phyloP scores from a whole-genome alignment of 805 yeast species.

The Barnettozyma vustinii region DNA sequence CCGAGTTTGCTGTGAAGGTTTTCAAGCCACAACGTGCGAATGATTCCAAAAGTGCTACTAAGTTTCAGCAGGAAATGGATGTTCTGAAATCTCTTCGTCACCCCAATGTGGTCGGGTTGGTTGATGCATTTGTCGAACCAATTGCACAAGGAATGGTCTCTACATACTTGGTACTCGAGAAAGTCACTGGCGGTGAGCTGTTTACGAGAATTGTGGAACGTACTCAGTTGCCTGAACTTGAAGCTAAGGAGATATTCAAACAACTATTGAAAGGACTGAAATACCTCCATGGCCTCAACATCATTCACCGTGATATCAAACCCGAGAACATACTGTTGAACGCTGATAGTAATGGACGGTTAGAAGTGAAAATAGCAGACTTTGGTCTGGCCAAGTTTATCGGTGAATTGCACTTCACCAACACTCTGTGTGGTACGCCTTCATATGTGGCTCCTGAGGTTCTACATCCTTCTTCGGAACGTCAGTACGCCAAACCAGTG shows the following conservation, averaged over 20 bases:
- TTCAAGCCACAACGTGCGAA: constrained; percentile 52
- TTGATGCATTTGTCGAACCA: constrained; percentile 55
- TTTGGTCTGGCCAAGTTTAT: constrained; percentile 63
- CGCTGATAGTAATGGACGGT: constrained; percentile 39
- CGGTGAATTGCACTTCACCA: constrained; percentile 69
- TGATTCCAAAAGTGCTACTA: constrained; percentile 33
- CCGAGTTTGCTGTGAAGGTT: constrained; percentile 66
- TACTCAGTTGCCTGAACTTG: constrained; percentile 54
- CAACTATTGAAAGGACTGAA: constrained; percentile 63
- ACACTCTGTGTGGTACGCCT: constrained; percentile 81
- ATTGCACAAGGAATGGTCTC: constrained; percentile 37
- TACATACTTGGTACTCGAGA: constrained; percentile 62
- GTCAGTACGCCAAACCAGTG: constrained; percentile 63
- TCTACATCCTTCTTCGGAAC: constrained; percentile 36
- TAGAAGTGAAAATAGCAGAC: constrained; percentile 73
- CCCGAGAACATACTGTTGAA: constrained; percentile 64
- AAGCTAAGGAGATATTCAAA: constrained; percentile 55
- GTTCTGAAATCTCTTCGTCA: constrained; percentile 62
- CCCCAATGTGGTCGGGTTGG: constrained; percentile 62
- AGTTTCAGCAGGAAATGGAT: constrained; percentile 60
- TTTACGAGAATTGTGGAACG: constrained; percentile 68
- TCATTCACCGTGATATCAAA: constrained; percentile 74
- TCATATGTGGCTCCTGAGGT: constrained; percentile 87
- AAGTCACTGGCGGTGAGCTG: constrained; percentile 69
- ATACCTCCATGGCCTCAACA: constrained; percentile 61